Evolutionary conservation across 2,329 filamentous ascomycete genomes (phyloP), one percentile per base, ranked within the genome.

Genomic region (Ophiostoma sp.): DNA sequence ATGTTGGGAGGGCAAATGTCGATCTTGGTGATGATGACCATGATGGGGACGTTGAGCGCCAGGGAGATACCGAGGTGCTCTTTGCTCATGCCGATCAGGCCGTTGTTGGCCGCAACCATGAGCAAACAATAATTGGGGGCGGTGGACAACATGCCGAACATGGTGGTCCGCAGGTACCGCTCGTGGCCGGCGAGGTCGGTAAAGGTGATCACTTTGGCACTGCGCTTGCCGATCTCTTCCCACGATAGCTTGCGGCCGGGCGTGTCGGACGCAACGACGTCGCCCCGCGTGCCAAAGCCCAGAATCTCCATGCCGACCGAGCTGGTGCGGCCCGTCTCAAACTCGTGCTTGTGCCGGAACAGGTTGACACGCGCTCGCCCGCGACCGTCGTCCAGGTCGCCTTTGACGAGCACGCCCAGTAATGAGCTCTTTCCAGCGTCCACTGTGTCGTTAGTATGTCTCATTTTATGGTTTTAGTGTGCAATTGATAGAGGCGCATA

Each of bases 221-320:
- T 96, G 74, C 93, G 90, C 80, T 91, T 93, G 69, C 95, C 95
- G 77, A 99, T 97, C 79, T 99, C 95, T 79, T 97, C 94, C 95
- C 95, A 99, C 4, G 94, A 94, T 44, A 98, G 83, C 74, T 87
- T 87, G 60, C 83, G 87, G 0, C 93, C 94, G 1, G 94, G 91
- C 0, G 90, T 90, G 71, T 90, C 90, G 54, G 92, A 94, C 20
- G 89, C 87, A 20, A 98, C 86, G 36, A 97, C 90, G 35, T 94
- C 87, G 36, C 95, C 94, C 70, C 86, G 86, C 68, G 90, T 93
- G 79, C 98, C 93, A 75, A 97, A 99, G 1, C 95, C 95, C 90
- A 98, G 93, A 72, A 98, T 98, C 79, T 99, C 95, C 94, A 98
- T 96, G 60, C 95, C 94, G 0, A 99, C 95, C 0, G 94, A 97